A percentile compares a stretch with the other conserved stretches of the same genome.
phyloP scores from a whole-genome alignment of 73 alveolate species.

The Tetrahymena malaccensis region DNA sequence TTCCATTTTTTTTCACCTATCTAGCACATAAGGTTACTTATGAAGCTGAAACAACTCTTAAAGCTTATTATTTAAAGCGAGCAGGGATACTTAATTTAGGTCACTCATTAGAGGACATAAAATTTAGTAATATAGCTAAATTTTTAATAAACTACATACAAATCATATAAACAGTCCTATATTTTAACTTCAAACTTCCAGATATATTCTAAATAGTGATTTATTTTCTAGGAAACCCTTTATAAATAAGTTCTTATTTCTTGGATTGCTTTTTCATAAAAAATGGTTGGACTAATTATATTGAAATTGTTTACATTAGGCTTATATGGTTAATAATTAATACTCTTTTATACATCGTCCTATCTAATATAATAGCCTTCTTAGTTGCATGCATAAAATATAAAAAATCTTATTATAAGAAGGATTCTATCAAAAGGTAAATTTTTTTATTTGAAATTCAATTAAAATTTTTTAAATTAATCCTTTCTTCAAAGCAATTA shows the following conservation, averaged over 20 bases:
- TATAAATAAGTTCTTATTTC: not conserved
- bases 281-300: not conserved
- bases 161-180: not conserved
- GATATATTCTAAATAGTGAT: not conserved
- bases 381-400: not conserved
- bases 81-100: not conserved
- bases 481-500: no score
- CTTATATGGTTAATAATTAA: not conserved
- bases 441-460: no score
- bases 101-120: not conserved
- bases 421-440: not conserved
- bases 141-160: not conserved
- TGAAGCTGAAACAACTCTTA: not conserved
- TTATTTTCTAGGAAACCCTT: not conserved
- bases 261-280: not conserved
- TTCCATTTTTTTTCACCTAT: not conserved
- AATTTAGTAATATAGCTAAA: not conserved
- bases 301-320: not conserved
- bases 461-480: no score
- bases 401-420: not conserved
- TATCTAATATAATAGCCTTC: not conserved
- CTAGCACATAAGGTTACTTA: not conserved
- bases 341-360: not conserved
- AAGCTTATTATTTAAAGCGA: not conserved
- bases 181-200: not conserved